Percentiles rank a stretch among this genome's conserved stretches.
Conservation (phyloP, 2,329 filamentous ascomycete species). For the Paraphaeosphaeria sporulosa region DNA sequence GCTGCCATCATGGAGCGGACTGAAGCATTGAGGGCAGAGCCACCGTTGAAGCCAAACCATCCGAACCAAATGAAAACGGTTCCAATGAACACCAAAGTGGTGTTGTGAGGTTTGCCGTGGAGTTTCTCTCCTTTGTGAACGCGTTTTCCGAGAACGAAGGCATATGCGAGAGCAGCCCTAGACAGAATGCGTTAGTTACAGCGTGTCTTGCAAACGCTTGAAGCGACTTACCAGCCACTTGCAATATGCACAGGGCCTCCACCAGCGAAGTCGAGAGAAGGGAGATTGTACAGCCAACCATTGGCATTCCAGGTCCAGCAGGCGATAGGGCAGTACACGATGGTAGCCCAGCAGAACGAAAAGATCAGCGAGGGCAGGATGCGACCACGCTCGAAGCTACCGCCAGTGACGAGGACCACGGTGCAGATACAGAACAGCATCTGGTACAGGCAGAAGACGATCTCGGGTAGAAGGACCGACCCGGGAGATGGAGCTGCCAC, state of each 20-base stretch:
- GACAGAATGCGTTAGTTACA: neutral
- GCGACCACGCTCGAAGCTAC: slow-evolving; percentile 69
- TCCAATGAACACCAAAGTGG: slow-evolving; percentile 69
- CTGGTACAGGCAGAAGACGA: slow-evolving; percentile 72
- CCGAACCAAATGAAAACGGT: slow-evolving; percentile 72
- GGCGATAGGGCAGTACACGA: slow-evolving; percentile 70
- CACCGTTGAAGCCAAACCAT: slow-evolving; percentile 67
- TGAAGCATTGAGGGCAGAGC: slow-evolving; percentile 61
- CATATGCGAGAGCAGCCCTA: slow-evolving; percentile 66
- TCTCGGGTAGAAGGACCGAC: slow-evolving; percentile 65
- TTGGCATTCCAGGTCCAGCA: slow-evolving; percentile 74
- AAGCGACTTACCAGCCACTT: slow-evolving; percentile 58
- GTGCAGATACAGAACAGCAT: slow-evolving; percentile 69
- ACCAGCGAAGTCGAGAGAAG: slow-evolving; percentile 67
- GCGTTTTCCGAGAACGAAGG: slow-evolving; percentile 68
- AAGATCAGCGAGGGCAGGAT: slow-evolving; percentile 71
- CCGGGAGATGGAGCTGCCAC: slow-evolving; percentile 67
- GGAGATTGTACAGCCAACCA: slow-evolving; percentile 70
- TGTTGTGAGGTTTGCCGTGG: slow-evolving; percentile 67
- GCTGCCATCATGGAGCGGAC: slow-evolving; percentile 63
- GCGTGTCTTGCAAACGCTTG: neutral
- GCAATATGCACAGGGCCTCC: slow-evolving; percentile 71
- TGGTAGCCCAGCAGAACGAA: slow-evolving; percentile 68
- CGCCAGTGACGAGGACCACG: slow-evolving; percentile 71
- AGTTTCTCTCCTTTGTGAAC: slow-evolving; percentile 57